phyloP scores from a whole-genome alignment of 2,329 filamentous ascomycete genomes.

The Scytalidium lignicola region DNA sequence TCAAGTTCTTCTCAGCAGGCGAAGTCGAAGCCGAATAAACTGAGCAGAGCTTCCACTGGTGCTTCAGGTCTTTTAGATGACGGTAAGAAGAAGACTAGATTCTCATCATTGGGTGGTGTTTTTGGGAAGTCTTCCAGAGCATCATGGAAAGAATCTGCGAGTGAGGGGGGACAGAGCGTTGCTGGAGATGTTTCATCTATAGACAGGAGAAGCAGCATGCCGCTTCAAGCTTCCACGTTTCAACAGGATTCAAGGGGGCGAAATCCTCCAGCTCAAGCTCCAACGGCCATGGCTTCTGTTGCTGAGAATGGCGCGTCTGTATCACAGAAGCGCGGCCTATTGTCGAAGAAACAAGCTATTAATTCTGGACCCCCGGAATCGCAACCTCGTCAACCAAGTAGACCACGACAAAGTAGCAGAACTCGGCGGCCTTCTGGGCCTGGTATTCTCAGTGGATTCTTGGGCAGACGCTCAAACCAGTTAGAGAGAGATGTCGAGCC shows the following conservation, averaged over 20 bases:
- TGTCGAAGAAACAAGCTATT: not conserved
- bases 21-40: conserved; percentile 25
- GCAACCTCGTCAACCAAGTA: not conserved
- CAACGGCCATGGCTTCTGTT: no score
- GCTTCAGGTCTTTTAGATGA: conserved; percentile 10
- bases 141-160: not conserved
- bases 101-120: conserved; percentile 32
- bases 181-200: not conserved
- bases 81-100: conserved; percentile 37
- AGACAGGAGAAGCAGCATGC: not conserved
- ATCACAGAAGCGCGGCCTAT: not conserved
- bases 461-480: conserved; percentile 15
- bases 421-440: conserved; percentile 18
- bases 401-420: conserved; percentile 10
- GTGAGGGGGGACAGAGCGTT: not conserved
- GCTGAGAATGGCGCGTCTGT: no score
- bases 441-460: conserved; percentile 20
- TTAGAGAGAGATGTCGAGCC: conserved; percentile 15
- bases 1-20: conserved; percentile 4
- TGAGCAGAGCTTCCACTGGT: conserved; percentile 15
- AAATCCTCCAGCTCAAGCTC: not conserved
- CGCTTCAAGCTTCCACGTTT: not conserved
- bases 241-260: not conserved
- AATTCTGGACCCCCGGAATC: not conserved
- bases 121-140: conserved; percentile 16